phyloP scores from a whole-genome alignment of 768 basidiomycete species.

The Tricholoma hemisulphureum region DNA sequence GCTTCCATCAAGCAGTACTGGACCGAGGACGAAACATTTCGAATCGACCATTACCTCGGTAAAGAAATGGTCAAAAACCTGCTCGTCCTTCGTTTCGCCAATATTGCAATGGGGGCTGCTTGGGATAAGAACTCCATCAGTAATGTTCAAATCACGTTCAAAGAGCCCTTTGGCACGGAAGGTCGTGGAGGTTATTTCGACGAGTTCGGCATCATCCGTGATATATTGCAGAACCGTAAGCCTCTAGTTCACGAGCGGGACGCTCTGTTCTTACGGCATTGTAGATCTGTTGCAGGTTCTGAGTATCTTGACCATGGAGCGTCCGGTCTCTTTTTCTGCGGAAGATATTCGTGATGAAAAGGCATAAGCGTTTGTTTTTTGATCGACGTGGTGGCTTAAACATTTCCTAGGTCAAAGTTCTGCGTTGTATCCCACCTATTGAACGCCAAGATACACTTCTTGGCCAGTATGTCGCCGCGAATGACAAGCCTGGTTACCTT shows the following conservation, averaged over 20 bases:
- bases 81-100: slow-evolving; percentile 93
- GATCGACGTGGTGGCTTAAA: background rate
- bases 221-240: slow-evolving; percentile 97
- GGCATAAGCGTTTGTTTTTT: slow-evolving; percentile 41
- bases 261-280: slow-evolving; percentile 14
- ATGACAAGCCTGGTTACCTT: slow-evolving; percentile 98
- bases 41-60: slow-evolving; percentile 98
- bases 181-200: slow-evolving; percentile 99
- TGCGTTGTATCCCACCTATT: slow-evolving; percentile 87
- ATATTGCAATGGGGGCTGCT: slow-evolving; percentile 80
- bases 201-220: slow-evolving; percentile 98
- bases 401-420: slow-evolving; percentile 81
- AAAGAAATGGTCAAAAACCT: slow-evolving; percentile 99
- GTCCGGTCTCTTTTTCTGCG: slow-evolving; percentile 94
- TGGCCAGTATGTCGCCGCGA: slow-evolving; percentile 87
- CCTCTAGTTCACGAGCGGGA: slow-evolving; percentile 9
- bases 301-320: slow-evolving; percentile 95
- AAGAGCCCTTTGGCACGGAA: slow-evolving; percentile 98
- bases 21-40: slow-evolving; percentile 97
- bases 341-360: slow-evolving; percentile 99
- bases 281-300: slow-evolving; percentile 93
- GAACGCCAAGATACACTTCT: slow-evolving; percentile 76
- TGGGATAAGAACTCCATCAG: slow-evolving; percentile 97
- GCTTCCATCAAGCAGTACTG: slow-evolving; percentile 79
- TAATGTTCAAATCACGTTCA: slow-evolving; percentile 99